Base-by-base conservation (phyloP, 2,329 filamentous ascomycete genomes). In the Diaporthe aspalathi region DNA sequence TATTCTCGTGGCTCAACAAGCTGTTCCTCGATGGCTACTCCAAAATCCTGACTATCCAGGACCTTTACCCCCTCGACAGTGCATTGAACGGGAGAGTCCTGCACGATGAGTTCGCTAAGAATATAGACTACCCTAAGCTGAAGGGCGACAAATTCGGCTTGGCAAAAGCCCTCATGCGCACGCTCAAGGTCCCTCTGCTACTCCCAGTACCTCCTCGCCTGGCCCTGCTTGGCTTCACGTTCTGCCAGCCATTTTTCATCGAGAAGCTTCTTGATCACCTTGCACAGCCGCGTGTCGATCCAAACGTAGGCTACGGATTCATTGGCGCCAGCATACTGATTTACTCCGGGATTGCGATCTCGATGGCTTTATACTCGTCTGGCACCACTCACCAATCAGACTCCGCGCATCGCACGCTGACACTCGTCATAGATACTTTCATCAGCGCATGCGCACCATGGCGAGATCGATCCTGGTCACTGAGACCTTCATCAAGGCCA, bases 161-260 rank as follows among this genome's bases (percentile, higher is more conserved):
- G 1, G 70, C 76, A 1, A 78, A 75, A 40, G 76, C 78, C 5
- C 54, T 82, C 0, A 69, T 67, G 3, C 77, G 74, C 24, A 78
- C 81, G 0, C 74, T 84, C 1, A 70, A 75, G 0, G 78, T 79
- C 0, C 79, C 79, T 0, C 73, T 83, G 2, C 67, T 84, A 0
- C 70, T 81, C 0, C 82, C 83, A 0, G 72, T 84, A 1, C 76
- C 77, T 1, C 82, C 83, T 1, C 78, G 83, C 9, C 74, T 83
- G 9, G 79, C 80, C 1, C 74, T 83, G 5, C 77, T 83, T 5
- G 83, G 78, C 16, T 83, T 84, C 72, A 81, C 76, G 22, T 83
- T 83, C 50, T 83, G 82, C 47, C 83, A 84, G 56, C 83, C 84
- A 0, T 82, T 85, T 29, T 80, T 86, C 45, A 82, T 85, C 67